Base-by-base conservation (phyloP, 352 stramenopile genomes). In the Phytophthora niederhauseri region DNA sequence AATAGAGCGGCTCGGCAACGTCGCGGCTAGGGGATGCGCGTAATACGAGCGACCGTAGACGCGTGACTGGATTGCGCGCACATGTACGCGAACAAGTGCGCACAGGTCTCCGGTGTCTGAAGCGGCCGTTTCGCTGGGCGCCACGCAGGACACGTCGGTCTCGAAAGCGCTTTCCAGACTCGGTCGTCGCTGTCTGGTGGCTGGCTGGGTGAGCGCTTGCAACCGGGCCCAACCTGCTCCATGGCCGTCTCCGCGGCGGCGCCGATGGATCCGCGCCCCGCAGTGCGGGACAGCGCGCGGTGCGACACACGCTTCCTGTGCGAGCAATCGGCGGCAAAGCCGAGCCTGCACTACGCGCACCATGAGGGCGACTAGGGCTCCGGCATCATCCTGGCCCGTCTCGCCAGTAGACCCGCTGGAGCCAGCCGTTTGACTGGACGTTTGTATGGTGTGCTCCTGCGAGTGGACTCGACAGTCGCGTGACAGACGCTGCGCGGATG, bases 261-360 rank as follows among this genome's bases (percentile, higher is more conserved):
- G 12, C 12, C 34, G 34, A 15, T 17, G 34, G 34, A 17, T 6
- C 15, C 12, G 34, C 36, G 12, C 34, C 38, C 38, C 15, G 41
- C 41, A 20, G 43, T 53, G 41, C 52, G 64, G 51, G 49, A 68
- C 60, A 46, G 20, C 9, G 12, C 24, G 34, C 11, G 52, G 43
- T 64, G 58, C 51, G 65, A 67, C 64, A 67, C 50, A 11, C 22
- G 12, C 41, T 19, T 17, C 46, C 1, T 45, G 58, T 68, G 59
- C 65, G 65, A 67, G 65, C 65, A 68, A 72, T 68, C 65, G 11
- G 1, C 17, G 0, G 9, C 50, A 53, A 36, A 4, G 52, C 22
- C 55, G 46, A 28, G 54, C 3, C 45, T 22, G 52, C 22, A 12
- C 62, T 61, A 72, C 65, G 65, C 65, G 50, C 51, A 43, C 26